Conservation (phyloP, 2,329 filamentous ascomycete species). For the Drechslerella dactyloides region DNA sequence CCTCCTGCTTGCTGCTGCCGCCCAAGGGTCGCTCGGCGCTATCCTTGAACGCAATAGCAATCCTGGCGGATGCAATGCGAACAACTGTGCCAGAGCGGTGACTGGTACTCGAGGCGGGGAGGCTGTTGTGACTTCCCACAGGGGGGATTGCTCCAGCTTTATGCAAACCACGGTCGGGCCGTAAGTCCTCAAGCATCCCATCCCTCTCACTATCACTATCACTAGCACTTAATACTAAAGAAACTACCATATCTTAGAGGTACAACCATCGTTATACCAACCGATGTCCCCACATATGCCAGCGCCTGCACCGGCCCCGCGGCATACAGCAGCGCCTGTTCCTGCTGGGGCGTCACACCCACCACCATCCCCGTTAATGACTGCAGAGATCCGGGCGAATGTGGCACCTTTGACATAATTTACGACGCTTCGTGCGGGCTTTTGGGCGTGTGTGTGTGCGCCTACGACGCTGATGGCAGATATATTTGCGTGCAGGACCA, state of each 20-base stretch:
- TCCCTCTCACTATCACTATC: no score
- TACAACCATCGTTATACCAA: constrained; percentile 56
- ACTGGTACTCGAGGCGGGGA: constrained; percentile 9
- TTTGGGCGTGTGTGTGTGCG: background rate
- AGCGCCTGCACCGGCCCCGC: constrained; percentile 57
- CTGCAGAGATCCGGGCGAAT: constrained; percentile 38
- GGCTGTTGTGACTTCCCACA: constrained; percentile 6
- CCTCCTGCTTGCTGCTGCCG: constrained; percentile 11
- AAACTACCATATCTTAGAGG: background rate
- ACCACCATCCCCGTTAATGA: constrained; percentile 33
- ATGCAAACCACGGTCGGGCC: constrained; percentile 7
- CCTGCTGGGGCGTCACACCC: constrained; percentile 61
- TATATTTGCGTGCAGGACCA: constrained; percentile 4
- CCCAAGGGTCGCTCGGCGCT: constrained; percentile 13
- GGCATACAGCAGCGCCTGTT: constrained; percentile 60
- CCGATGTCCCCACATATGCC: constrained; percentile 59
- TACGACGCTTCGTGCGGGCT: constrained; percentile 1
- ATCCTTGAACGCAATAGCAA: constrained; percentile 2
- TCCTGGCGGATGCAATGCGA: no score
- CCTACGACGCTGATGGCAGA: constrained; percentile 3
- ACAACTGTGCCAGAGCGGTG: constrained; percentile 23
- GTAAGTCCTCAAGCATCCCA: constrained; percentile 5
- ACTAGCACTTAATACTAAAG: constrained; percentile 3
- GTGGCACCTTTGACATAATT: constrained; percentile 2
- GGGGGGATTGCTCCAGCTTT: constrained; percentile 18